Conservation (phyloP, 192 early-diverging fungal genomes). For the Rhizophagus clarus region DNA sequence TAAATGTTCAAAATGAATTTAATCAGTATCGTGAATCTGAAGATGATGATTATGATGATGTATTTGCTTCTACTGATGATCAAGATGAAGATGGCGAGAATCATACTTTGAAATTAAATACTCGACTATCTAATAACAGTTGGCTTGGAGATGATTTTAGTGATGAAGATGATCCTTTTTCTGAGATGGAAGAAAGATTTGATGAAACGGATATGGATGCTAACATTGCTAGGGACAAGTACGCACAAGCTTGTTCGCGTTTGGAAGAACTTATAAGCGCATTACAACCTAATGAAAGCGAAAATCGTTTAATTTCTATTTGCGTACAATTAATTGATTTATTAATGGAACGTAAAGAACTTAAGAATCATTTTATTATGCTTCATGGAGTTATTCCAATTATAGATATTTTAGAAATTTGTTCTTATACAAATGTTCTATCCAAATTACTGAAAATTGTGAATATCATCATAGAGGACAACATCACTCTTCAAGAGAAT, state of each 20-base stretch:
- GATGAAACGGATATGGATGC: constrained; percentile 54
- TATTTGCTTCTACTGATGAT: constrained; percentile 9
- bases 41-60: constrained; percentile 26
- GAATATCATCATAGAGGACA: constrained; percentile 43
- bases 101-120: constrained; percentile 40
- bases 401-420: constrained; percentile 49
- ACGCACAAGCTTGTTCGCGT: constrained; percentile 37
- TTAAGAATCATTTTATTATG: constrained; percentile 46
- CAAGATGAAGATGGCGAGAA: constrained; percentile 28
- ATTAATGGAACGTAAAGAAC: constrained; percentile 44
- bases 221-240: constrained; percentile 48
- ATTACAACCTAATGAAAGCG: constrained; percentile 34
- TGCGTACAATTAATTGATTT: constrained; percentile 34
- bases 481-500: constrained; percentile 50
- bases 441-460: constrained; percentile 40
- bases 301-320: constrained; percentile 19
- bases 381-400: constrained; percentile 51
- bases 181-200: constrained; percentile 51
- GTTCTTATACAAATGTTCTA: constrained; percentile 35
- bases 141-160: constrained; percentile 48
- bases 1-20: constrained; percentile 8
- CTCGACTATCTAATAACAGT: constrained; percentile 45
- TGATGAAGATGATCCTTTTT: constrained; percentile 56
- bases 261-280: constrained; percentile 39
- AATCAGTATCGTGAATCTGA: constrained; percentile 22